phyloP scores from a whole-genome alignment of 108 stramenopile species.

The Stephanodiscus triporus region DNA sequence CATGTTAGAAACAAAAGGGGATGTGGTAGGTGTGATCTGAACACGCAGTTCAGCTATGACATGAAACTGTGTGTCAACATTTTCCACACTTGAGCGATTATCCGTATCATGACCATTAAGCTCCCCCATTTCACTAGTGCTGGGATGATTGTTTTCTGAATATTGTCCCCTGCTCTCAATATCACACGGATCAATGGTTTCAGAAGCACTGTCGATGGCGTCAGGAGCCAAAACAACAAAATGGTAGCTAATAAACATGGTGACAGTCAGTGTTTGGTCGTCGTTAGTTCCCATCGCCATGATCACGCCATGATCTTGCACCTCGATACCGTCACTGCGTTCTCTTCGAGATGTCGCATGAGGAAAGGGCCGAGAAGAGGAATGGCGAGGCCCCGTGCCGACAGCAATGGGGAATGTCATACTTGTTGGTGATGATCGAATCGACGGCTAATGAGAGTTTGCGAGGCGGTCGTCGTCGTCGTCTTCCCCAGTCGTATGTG shows the following conservation, averaged over 20 bases:
- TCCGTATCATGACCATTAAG: not conserved
- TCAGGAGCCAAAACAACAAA: conserved; percentile 8
- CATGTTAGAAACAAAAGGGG: conserved; percentile 29
- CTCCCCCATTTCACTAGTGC: conserved; percentile 2
- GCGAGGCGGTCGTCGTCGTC: not conserved
- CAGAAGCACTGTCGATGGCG: not conserved
- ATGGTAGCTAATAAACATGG: conserved; percentile 41
- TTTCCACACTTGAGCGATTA: not conserved
- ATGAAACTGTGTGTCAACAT: conserved; percentile 5
- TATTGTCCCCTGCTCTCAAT: conserved; percentile 9
- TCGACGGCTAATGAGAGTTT: not conserved
- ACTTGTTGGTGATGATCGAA: conserved; percentile 1
- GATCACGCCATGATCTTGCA: conserved; percentile 9
- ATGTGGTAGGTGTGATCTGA: conserved; percentile 29
- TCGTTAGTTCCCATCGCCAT: conserved; percentile 43
- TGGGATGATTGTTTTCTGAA: not conserved
- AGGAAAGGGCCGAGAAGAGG: conserved; percentile 40
- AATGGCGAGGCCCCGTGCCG: conserved; percentile 34
- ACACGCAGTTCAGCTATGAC: conserved; percentile 51
- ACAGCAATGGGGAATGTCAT: conserved; percentile 43
- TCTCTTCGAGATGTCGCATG: conserved; percentile 8
- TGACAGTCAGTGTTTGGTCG: conserved; percentile 36
- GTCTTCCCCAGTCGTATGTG: too few relatives aligned
- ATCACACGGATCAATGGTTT: not conserved
- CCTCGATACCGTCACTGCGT: not conserved